Evolutionary conservation across 2,329 filamentous ascomycete genomes (phyloP), one percentile per base, ranked within the genome.

Genomic region (Ramichloridium luteum): DNA sequence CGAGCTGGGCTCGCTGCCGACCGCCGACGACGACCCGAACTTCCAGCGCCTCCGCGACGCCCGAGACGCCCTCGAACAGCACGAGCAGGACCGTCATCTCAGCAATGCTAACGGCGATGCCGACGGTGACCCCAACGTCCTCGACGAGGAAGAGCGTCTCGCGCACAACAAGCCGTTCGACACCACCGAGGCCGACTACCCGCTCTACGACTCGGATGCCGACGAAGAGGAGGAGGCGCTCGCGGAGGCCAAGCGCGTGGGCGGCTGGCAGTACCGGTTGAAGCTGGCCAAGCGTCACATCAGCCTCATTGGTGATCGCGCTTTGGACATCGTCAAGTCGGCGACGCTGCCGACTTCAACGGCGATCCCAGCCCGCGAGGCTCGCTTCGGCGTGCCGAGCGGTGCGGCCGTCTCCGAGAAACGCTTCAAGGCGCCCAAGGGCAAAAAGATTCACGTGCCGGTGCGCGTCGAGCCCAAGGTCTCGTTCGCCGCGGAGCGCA

Each of bases 381-480:
- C 57, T 26, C 43, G 49, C 6, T 49, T 67, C 35, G 63, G 62
- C 8, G 54, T 70, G 2, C 61, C 62, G 2, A 37, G 37, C 22
- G 45, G 39, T 50, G 48, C 51, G 43, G 38, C 43, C 30, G 36
- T 62, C 48, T 31, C 54, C 50, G 42, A 57, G 37, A 65, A 63
- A 51, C 49, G 59, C 8, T 67, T 85, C 62, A 77, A 74, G 53
- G 80, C 81, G 6, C 81, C 81, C 9, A 77, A 74, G 55, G 81
- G 81, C 32, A 88, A 86, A 72, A 61, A 82, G 56, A 96, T 98
- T 37, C 88, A 96, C 50, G 90, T 98, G 14, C 88, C 88, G 10
- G 79, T 96, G 34, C 77, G 90, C 29, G 86, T 98, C 18, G 90
- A 98, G 58, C 90, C 90, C 18, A 98, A 98, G 61, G 90, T 98